Evolutionary conservation across 768 basidiomycete genomes (phyloP), one percentile per base, ranked within the genome.

Genomic region (Boletus rufocinnamomeus): DNA sequence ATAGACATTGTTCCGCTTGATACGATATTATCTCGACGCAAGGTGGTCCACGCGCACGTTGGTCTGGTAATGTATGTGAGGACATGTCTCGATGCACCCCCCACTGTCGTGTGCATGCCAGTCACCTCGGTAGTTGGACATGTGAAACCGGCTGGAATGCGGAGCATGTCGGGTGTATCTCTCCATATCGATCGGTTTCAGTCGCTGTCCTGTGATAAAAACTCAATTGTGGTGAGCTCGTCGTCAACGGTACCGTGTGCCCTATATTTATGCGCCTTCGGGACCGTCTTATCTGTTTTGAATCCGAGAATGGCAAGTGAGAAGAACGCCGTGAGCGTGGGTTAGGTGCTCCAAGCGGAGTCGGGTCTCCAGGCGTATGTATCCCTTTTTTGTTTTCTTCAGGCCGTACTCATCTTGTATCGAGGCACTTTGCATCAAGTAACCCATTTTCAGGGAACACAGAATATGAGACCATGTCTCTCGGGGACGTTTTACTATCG

Each of bases 1-100:
- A 66, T 67, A 67, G 66, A 67, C 66, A 19, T 10, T 50, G 58
- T 28, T 47, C 17, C 21, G n/a, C 2, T 25, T 34, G 61, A 52
- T 63, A 53, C 44, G 51, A 38, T 53, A 54, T 32, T 44, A 25
- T 60, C 56, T 53, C 52, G 37, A 37, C 41, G 16, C 47, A n/a
- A 38, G 27, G 44, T 48, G 37, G 35, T 34, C 23, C 21, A n/a
- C 13, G 16, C 6, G 19, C 37, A 38, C 30, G 32, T 13, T n/a
- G 40, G 32, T 37, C 5, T 4, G 35, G 50, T 27, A 7, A 23
- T n/a, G 21, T 11, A 25, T 54, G 28, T 25, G 38, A 32, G 35
- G 50, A 37, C 16, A 30, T 17, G 34, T 25, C 23, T 27, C 46
- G 9, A 4, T 44, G 23, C 21, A 25, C 16, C 6, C 16, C 16